These are phyloP conservation scores for Rhodotorula sphaerocarpa DNA, from an alignment of 768 basidiomycete species.

Conservation along the genomic window DNA sequence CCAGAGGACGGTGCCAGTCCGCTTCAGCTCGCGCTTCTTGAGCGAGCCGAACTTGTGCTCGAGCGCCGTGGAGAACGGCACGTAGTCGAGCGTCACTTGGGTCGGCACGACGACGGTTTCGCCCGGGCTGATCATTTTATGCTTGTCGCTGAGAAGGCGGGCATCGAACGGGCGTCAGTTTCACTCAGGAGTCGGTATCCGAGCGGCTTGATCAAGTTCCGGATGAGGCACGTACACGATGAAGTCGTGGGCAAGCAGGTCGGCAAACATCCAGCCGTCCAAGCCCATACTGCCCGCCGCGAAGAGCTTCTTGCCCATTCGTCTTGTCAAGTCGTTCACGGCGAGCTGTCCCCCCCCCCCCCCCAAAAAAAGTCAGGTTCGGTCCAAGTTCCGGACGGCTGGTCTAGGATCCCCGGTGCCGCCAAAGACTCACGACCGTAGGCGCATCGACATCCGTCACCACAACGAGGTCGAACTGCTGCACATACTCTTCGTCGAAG, in stretches of 20 bases:
- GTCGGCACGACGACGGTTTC: slow-evolving; percentile 30
- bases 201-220: not conserved
- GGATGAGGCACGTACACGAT: slow-evolving; percentile 63
- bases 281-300: slow-evolving; percentile 86
- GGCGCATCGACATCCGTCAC: slow-evolving; percentile 31
- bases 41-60: slow-evolving; percentile 60
- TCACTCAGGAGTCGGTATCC: not conserved
- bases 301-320: slow-evolving; percentile 69
- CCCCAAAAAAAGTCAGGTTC: too few relatives aligned
- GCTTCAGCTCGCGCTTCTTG: slow-evolving; percentile 52
- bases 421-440: slow-evolving; percentile 32
- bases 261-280: slow-evolving; percentile 87
- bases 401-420: not conserved
- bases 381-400: not conserved
- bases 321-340: slow-evolving; percentile 72
- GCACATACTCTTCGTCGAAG: slow-evolving; percentile 53
- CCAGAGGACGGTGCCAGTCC: slow-evolving; percentile 49
- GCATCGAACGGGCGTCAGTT: not conserved
- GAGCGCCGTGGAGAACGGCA: slow-evolving; percentile 57
- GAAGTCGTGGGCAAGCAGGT: slow-evolving; percentile 77
- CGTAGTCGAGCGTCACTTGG: slow-evolving; percentile 42
- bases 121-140: not conserved
- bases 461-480: slow-evolving; percentile 56
- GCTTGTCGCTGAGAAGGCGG: slow-evolving; percentile 20
- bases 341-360: slow-evolving; percentile 56